Base-by-base conservation (phyloP, 768 basidiomycete species). In the Lentinula sp. region DNA sequence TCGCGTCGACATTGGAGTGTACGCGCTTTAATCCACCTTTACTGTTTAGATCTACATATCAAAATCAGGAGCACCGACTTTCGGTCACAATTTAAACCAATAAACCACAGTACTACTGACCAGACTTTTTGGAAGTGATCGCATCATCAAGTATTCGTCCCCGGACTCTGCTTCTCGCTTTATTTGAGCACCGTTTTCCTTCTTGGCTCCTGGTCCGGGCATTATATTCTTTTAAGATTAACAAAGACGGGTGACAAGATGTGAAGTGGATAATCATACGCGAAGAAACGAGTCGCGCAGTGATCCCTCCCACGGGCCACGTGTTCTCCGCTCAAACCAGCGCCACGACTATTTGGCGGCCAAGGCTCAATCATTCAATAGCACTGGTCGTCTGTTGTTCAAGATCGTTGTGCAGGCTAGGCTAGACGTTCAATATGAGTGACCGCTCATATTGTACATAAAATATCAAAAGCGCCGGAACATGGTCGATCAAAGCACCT, bases 21-120 rank as follows among this genome's bases (percentile, higher is more conserved):
- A 87, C 75, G 65, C 82, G 85, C 70, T 85, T 88, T 62, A 89
- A 70, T 11, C 85, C 86, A 66, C 76, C 80, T 34, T 84, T 75
- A 13, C 73, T 81, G 5, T 76, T 74, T 16, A 87, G 71, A 67
- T 87, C 87, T 88, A 63, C 11, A 15, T 21, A 34, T 61, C 3
- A 10, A 43, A 46, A 62, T 4, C 8, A 49, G 52, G 13, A 21
- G 53, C 28, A 28, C 0, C 28, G 28, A 0, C 28, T 28, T 28
- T 28, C 28, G 28, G 28, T 28, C 28, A 28, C 28, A 28, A 28
- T 28, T 28, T 28, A 28, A 28, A 28, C 28, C 28, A 28, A 28
- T 28, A 28, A 28, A 28, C 28, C 28, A 28, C 28, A 28, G 28
- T 28, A 28, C 0, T 28, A 54, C 15, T 35, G 64, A 81, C 86